phyloP scores from a whole-genome alignment of 148 eudicot species.

The Pharnaceum exiguum region DNA sequence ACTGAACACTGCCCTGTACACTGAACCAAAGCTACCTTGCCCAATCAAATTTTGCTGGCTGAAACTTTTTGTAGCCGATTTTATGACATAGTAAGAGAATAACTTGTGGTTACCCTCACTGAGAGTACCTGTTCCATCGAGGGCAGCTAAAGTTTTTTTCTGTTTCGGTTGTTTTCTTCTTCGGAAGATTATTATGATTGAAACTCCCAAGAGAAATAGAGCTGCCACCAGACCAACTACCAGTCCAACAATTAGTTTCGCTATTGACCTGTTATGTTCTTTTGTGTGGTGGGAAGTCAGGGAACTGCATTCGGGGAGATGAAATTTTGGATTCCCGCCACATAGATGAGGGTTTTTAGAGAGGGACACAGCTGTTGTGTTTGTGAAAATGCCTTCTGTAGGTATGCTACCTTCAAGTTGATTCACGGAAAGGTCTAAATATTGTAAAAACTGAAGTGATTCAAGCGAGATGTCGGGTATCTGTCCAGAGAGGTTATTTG shows the following conservation, averaged over 20 bases:
- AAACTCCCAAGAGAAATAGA: not conserved
- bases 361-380: constrained; percentile 12
- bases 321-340: constrained; percentile 15
- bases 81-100: constrained; percentile 7
- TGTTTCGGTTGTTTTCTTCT: not conserved
- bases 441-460: constrained; percentile 8
- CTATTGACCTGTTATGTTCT: not conserved
- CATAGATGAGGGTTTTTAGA: constrained; percentile 22
- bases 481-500: constrained; percentile 18
- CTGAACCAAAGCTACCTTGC: constrained; percentile 26
- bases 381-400: constrained; percentile 13
- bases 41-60: constrained; percentile 18
- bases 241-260: constrained; percentile 11
- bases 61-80: constrained; percentile 17
- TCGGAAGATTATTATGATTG: not conserved
- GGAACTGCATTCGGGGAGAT: constrained; percentile 8
- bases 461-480: constrained; percentile 23
- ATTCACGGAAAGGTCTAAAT: constrained; percentile 22
- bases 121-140: not conserved
- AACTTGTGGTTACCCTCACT: not conserved
- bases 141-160: not conserved
- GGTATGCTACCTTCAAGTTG: constrained; percentile 23
- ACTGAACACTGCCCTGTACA: constrained; percentile 15
- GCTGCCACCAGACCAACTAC: not conserved
- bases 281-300: not conserved